Evolutionary conservation across 805 yeast genomes (phyloP).

Genomic region (Candida corydali): DNA sequence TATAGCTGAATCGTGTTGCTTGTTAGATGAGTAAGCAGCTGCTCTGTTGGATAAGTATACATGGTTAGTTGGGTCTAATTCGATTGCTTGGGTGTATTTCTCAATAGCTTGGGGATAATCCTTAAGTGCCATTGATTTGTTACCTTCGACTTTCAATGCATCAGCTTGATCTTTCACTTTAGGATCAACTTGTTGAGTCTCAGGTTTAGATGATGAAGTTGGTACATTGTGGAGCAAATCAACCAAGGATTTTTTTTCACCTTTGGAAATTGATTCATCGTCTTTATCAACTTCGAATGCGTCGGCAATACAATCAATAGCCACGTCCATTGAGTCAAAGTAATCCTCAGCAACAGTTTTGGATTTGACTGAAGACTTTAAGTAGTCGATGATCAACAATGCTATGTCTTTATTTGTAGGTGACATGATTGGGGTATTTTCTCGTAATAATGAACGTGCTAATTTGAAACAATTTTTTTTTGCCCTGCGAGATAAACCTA

Average conservation of each 20-base stretch:
- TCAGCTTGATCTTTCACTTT: conserved; percentile 75
- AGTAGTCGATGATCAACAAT: conserved; percentile 67
- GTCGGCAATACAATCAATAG: conserved; percentile 87
- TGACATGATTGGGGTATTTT: too few relatives aligned
- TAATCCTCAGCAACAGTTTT: conserved; percentile 74
- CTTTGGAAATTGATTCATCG: conserved; percentile 39
- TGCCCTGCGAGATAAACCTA: too few relatives aligned
- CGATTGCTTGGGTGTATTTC: conserved; percentile 79
- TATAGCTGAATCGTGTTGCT: conserved; percentile 72
- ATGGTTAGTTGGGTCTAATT: conserved; percentile 64
- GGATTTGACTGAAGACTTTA: conserved; percentile 53
- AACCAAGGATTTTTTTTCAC: conserved; percentile 42
- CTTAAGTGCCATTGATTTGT: conserved; percentile 77
- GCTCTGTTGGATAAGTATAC: conserved; percentile 92
- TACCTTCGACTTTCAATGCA: conserved; percentile 78
- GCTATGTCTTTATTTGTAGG: conserved; percentile 61
- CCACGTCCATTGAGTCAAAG: conserved; percentile 87
- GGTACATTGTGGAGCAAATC: conserved; percentile 35
- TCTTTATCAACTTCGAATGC: conserved; percentile 68
- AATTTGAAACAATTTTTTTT: background rate
- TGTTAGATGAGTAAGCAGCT: conserved; percentile 84
- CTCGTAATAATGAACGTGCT: background rate
- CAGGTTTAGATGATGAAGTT: conserved; percentile 31
- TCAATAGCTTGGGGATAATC: conserved; percentile 69
- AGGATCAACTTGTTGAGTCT: conserved; percentile 38